phyloP scores from a whole-genome alignment of 352 stramenopile genomes.

The Phytopythium kandeliae region DNA sequence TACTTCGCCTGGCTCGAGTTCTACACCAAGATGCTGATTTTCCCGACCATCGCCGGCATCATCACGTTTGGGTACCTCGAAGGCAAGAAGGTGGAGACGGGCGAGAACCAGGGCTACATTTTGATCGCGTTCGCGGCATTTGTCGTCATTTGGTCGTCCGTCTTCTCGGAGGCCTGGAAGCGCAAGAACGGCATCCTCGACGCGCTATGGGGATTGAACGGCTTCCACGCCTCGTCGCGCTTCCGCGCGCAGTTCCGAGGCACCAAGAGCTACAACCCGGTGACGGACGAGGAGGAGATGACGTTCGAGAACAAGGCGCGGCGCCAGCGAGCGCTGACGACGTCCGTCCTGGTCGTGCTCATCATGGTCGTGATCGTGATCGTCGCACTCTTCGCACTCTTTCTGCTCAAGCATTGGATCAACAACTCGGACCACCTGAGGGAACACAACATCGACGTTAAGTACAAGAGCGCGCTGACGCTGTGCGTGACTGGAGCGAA shows the following conservation, averaged over 20 bases:
- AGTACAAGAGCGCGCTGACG: conserved; percentile 41
- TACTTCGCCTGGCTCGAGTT: conserved; percentile 92
- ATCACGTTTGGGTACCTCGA: conserved; percentile 68
- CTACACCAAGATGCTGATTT: conserved; percentile 91
- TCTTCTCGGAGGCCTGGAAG: conserved; percentile 89
- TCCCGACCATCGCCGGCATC: conserved; percentile 71
- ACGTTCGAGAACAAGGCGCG: conserved; percentile 59
- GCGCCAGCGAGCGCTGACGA: conserved; percentile 42
- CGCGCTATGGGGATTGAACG: conserved; percentile 77
- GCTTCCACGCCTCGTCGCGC: conserved; percentile 60
- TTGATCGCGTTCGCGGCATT: conserved; percentile 77
- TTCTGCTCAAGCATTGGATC: conserved; percentile 67
- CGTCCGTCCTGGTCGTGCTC: conserved; percentile 60
- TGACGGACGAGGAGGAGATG: conserved; percentile 58
- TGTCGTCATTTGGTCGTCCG: conserved; percentile 83
- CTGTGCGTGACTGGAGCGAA: conserved; percentile 56
- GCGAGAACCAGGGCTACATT: conserved; percentile 55
- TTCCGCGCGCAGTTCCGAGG: conserved; percentile 86
- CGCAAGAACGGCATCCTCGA: conserved; percentile 83
- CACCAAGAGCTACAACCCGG: conserved; percentile 61
- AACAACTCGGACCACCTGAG: conserved; percentile 27
- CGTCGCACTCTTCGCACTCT: conserved; percentile 61
- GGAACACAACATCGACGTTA: conserved; percentile 20
- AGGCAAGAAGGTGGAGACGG: conserved; percentile 26
- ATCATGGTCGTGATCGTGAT: conserved; percentile 74